Conservation (phyloP, 2,329 filamentous ascomycete genomes). For the Sordariomycetes sp. region DNA sequence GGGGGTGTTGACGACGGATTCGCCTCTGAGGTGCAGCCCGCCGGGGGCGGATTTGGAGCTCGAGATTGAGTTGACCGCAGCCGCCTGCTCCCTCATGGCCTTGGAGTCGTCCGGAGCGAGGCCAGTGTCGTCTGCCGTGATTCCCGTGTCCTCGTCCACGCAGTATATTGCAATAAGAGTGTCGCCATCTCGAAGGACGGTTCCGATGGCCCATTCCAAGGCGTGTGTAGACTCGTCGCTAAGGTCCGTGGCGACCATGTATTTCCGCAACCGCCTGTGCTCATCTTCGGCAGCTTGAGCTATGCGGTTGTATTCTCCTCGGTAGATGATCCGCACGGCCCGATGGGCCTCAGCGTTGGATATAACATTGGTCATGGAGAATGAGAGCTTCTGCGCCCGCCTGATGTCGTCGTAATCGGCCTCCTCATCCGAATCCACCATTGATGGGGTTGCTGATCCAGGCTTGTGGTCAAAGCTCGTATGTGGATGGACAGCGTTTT, state of each 20-base stretch:
- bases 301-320: slow-evolving; percentile 74
- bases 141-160: slow-evolving; percentile 74
- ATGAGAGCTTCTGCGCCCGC: slow-evolving; percentile 73
- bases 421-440: slow-evolving; percentile 76
- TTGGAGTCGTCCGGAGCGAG: slow-evolving; percentile 64
- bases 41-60: slow-evolving; percentile 22
- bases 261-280: slow-evolving; percentile 72
- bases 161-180: slow-evolving; percentile 91
- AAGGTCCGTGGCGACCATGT: slow-evolving; percentile 90
- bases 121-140: slow-evolving; percentile 36
- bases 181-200: slow-evolving; percentile 86
- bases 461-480: slow-evolving; percentile 73
- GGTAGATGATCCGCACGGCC: slow-evolving; percentile 80
- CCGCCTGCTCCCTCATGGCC: slow-evolving; percentile 66
- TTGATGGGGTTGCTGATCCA: slow-evolving; percentile 44
- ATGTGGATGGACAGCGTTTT: slow-evolving; percentile 62
- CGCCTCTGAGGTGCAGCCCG: slow-evolving; percentile 1
- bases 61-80: slow-evolving; percentile 57
- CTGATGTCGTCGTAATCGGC: slow-evolving; percentile 78
- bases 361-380: slow-evolving; percentile 73
- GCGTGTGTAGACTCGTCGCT: slow-evolving; percentile 93
- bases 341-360: slow-evolving; percentile 69
- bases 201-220: slow-evolving; percentile 95
- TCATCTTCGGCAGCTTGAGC: slow-evolving; percentile 72
- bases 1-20: slow-evolving; percentile 5